Base-by-base conservation (phyloP, 257 asterid species). In the Nicotiana knightiana region DNA sequence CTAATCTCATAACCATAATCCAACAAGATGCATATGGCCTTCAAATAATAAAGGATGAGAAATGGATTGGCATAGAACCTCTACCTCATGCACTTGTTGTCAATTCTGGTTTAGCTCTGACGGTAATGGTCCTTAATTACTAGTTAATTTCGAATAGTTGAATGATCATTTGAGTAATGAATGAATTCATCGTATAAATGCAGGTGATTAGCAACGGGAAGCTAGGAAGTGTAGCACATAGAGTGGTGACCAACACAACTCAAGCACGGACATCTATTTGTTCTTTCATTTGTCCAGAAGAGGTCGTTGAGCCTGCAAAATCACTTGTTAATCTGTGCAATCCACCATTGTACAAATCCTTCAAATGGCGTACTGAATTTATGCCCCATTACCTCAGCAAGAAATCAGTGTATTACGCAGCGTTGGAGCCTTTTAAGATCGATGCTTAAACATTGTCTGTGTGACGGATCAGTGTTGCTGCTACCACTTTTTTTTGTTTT, bases 1-100 rank as follows among this genome's bases (percentile, higher is more conserved):
- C 30, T 61, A 82, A 75, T 26, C 81, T 82, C 35, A 75, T 82
- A 2, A 82, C 82, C 35, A 10, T 82, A 16, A 54, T 82, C 17
- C 80, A 73, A 39, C 81, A 82, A 63, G 76, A 82, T 4, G 81
- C 62, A 1, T 57, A 43, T 59, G 85, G 85, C n/a, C 77, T 82
- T 21, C 85, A 82, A 75, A 43, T 82, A 17, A 17, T 75, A 9
- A 75, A 82, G 16, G 85, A 82, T 82, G 76, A 35, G 7, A 43
- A 73, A 82, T 82, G 85, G 85, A 24, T 75, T 12, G 76, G 51
- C 17, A 82, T 82, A 24, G 77, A 82, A 10, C 81, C 82, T 75
- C 16, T 62, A 30, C 76, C 46, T 12, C n/a, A 62, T 75, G 81
- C 81, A 26, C 43, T 82, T 71, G 33, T 68, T n/a, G 57, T 68